Percentiles rank a stretch among this genome's conserved stretches.
phyloP scores from a whole-genome alignment of 78 protist species.

The Dictyostelium firmibasis region DNA sequence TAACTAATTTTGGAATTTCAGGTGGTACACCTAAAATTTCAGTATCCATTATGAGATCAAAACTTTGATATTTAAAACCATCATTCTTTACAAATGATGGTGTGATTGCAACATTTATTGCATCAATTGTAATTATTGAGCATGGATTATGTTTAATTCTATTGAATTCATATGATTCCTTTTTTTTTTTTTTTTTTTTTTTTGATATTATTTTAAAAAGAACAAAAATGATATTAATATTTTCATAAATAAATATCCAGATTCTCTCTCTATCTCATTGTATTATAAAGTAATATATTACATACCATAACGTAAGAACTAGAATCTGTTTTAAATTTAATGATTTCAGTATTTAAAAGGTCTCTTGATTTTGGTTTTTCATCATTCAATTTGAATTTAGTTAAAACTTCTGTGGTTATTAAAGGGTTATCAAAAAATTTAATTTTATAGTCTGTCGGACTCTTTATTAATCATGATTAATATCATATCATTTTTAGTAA shows the following conservation, averaged over 20 bases:
- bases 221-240: no score
- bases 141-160: constrained; percentile 20
- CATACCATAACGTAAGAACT: constrained; percentile 24
- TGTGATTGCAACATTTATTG: constrained; percentile 44
- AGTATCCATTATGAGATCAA: constrained; percentile 37
- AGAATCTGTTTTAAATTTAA: constrained; percentile 45
- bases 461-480: no score
- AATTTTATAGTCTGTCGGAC: constrained; percentile 55
- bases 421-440: constrained; percentile 34
- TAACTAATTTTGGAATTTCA: constrained; percentile 19
- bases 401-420: background rate
- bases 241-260: no score
- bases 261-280: no score
- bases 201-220: background rate
- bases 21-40: constrained; percentile 35
- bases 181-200: no score
- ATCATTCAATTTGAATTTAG: background rate
- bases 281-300: no score
- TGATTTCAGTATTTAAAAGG: constrained; percentile 51
- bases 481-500: no score
- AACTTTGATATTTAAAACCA: constrained; percentile 5
- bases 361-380: background rate
- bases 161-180: background rate
- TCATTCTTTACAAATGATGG: background rate
- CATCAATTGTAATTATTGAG: constrained; percentile 15